phyloP scores from a whole-genome alignment of 768 basidiomycete genomes.

The Imleria badia region DNA sequence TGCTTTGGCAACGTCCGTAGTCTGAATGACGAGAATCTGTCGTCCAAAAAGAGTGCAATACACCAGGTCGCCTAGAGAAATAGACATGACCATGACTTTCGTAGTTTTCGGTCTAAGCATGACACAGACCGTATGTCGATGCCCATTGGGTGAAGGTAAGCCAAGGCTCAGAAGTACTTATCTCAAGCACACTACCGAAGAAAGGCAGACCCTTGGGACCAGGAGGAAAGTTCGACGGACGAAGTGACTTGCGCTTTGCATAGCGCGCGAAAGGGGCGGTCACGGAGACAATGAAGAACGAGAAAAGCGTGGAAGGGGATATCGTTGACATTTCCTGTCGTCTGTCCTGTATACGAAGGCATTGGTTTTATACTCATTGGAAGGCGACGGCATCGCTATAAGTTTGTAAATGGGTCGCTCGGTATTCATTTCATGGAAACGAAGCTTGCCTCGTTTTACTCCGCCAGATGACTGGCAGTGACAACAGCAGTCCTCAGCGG shows the following conservation, averaged over 20 bases:
- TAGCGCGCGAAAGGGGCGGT: constrained; percentile 9
- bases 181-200: constrained; percentile 27
- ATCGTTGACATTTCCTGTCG: constrained; percentile 4
- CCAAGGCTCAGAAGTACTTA: constrained; percentile 31
- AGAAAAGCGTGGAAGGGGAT: constrained; percentile 7
- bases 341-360: not conserved
- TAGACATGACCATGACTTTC: constrained; percentile 5
- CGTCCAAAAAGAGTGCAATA: constrained; percentile 33
- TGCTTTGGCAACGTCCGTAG: constrained; percentile 30
- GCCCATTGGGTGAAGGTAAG: constrained; percentile 35
- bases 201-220: constrained; percentile 34
- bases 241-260: constrained; percentile 11
- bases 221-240: constrained; percentile 21
- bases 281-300: constrained; percentile 1
- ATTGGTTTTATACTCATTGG: constrained; percentile 17
- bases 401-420: constrained; percentile 4
- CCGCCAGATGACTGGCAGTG: not conserved
- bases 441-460: not conserved
- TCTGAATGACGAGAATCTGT: constrained; percentile 35
- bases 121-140: constrained; percentile 21
- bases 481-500: not conserved
- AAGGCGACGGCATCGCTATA: not conserved
- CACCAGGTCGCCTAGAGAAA: constrained; percentile 29
- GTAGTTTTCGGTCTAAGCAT: not conserved
- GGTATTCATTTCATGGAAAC: constrained; percentile 8